Evolutionary conservation across 2,329 filamentous ascomycete genomes (phyloP).

Genomic region (Fusarium oligoseptatum): DNA sequence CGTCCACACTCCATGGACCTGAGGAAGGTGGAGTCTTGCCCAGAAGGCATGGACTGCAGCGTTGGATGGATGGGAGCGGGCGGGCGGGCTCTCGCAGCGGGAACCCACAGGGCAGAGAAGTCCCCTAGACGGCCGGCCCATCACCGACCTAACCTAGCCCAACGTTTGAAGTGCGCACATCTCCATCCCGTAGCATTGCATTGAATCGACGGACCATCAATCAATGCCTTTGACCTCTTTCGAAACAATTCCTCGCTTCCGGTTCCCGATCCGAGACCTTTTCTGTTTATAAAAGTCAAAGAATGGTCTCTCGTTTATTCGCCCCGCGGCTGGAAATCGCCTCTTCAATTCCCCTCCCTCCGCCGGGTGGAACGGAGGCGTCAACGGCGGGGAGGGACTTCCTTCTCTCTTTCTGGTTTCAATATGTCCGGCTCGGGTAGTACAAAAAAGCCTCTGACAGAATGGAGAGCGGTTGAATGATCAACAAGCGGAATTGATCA

Average conservation of each 20-base stretch:
- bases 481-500: conserved; percentile 30
- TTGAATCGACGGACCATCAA: conserved; percentile 8
- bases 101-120: conserved; percentile 32
- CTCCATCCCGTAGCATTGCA: not conserved
- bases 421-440: not conserved
- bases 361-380: conserved; percentile 31
- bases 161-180: conserved; percentile 20
- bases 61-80: conserved; percentile 25
- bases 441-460: conserved; percentile 15
- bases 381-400: not conserved
- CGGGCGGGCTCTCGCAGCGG: conserved; percentile 32
- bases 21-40: conserved; percentile 11
- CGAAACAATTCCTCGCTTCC: conserved; percentile 8
- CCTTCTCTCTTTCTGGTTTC: not conserved
- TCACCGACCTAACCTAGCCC: conserved; percentile 7
- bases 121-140: conserved; percentile 7
- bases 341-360: conserved; percentile 2
- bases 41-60: not conserved
- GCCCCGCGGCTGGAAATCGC: conserved; percentile 9
- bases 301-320: conserved; percentile 13
- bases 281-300: not conserved
- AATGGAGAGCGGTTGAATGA: not conserved
- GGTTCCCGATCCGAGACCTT: conserved; percentile 8
- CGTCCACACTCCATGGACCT: not conserved
- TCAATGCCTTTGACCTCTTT: conserved; percentile 10